These are phyloP conservation scores for Calophaca sinica DNA, from an alignment of 306 rosid genomes.

Conservation along the genomic window DNA sequence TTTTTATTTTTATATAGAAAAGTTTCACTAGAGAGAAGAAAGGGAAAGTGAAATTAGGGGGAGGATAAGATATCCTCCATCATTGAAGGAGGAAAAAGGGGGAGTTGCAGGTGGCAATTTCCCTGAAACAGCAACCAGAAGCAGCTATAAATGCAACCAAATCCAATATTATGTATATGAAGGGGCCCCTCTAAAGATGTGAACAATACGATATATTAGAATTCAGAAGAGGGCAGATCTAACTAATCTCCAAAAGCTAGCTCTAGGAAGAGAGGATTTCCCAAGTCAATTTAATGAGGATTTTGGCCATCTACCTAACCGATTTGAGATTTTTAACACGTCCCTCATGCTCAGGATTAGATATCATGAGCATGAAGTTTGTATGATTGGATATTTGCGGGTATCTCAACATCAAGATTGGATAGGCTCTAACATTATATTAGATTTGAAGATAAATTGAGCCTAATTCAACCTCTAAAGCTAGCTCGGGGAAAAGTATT, in stretches of 20 bases:
- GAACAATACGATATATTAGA: neutral
- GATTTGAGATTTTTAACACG: no score
- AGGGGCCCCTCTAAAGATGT: neutral
- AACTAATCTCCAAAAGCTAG: no score
- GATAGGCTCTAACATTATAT: no score
- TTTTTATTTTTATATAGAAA: neutral
- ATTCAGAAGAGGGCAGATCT: neutral
- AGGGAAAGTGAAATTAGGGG: neutral
- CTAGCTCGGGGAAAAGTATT: no score
- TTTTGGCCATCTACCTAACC: no score
- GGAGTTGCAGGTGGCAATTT: slow-evolving; percentile 14
- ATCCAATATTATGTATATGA: neutral
- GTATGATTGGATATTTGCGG: no score
- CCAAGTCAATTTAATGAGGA: no score
- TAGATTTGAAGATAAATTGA: no score
- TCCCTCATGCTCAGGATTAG: no score
- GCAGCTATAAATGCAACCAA: slow-evolving; percentile 12
- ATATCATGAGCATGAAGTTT: no score
- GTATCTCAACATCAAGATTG: no score
- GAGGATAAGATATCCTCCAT: slow-evolving; percentile 14
- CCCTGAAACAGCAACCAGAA: slow-evolving; percentile 15
- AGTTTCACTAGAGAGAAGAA: neutral
- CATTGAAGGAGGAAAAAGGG: neutral
- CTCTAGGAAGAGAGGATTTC: neutral
- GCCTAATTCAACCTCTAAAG: no score